Evolutionary conservation across 768 basidiomycete genomes (phyloP), one percentile per base, ranked within the genome.

Genomic region (Suillus fuscotomentosus): DNA sequence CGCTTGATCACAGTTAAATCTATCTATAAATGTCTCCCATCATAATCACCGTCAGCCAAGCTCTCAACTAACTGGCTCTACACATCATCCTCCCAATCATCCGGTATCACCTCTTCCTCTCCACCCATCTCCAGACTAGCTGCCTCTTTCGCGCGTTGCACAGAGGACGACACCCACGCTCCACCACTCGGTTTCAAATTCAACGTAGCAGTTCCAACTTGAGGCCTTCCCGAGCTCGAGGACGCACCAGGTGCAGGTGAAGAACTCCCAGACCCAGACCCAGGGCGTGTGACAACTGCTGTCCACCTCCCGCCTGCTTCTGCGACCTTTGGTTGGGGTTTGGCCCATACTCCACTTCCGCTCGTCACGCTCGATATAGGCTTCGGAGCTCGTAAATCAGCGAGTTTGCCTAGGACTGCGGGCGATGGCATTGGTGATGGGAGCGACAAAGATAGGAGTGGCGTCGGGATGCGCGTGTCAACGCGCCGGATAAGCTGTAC

Each of bases 401-500:
- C 79, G 7, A 91, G 79, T 70, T 86, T 88, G 0, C 91, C 90
- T 5, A 88, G 79, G 63, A 76, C 81, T n/a, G 79, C 69, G 1
- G 72, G 24, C 1, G 51, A 53, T 31, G 51, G 27, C 0, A 20
- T 31, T 51, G 27, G 9, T 20, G 53, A 54, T 54, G 53, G 20
- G 53, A 54, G 53, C 11, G 53, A 54, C 8, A 57, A 38, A n/a
- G 67, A 36, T 36, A 98, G 82, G 4, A 89, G 77, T 1, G 92
- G 92, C 1, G 69, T 73, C 0, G 95, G 95, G 6, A 93, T 77
- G 27, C 93, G 86, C 0, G 94, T 90, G 73, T 97, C 95, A 55
- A 95, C 76, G 15, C 94, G 85, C 41, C 92, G 84, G 59, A 93
- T 79, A 56, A 97, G 84, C 72, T 94, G 90, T 2, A 97, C 90